Percentiles rank a stretch among this genome's conserved stretches.
These are phyloP conservation scores for Asparagopsis taxiformis DNA, from an alignment of 31 red algal genomes.

Conservation along the genomic window DNA sequence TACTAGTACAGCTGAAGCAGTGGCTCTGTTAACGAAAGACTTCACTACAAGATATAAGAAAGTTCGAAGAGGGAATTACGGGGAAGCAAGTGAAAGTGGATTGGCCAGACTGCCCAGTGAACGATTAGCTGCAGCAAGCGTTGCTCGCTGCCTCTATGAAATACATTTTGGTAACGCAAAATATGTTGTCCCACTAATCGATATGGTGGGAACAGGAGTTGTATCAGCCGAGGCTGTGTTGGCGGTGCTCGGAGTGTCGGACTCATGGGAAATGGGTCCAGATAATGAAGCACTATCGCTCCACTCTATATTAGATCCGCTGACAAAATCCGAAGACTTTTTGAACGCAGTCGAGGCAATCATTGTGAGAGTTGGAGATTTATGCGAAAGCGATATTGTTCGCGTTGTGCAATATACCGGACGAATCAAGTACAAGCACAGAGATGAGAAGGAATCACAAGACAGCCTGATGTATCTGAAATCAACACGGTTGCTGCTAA, in stretches of 20 bases:
- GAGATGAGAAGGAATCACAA: neutral
- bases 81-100: neutral
- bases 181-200: constrained; percentile 61
- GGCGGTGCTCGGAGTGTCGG: constrained; percentile 42
- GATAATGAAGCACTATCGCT: constrained; percentile 8
- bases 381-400: constrained; percentile 50
- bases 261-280: constrained; percentile 27
- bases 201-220: constrained; percentile 64
- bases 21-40: constrained; percentile 1
- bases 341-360: constrained; percentile 39
- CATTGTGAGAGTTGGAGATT: constrained; percentile 6
- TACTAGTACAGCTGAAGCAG: constrained; percentile 11
- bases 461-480: neutral
- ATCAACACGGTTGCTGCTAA: constrained; percentile 4
- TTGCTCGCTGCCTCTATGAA: constrained; percentile 65
- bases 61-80: constrained; percentile 4
- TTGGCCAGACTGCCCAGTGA: constrained; percentile 41
- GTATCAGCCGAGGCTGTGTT: constrained; percentile 52
- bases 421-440: constrained; percentile 2
- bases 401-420: constrained; percentile 18
- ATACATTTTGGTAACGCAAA: constrained; percentile 23
- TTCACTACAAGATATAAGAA: neutral
- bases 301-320: constrained; percentile 29
- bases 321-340: constrained; percentile 13
- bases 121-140: constrained; percentile 42